These are phyloP conservation scores for Emydomyces testavorans DNA, from an alignment of 2,329 filamentous ascomycete species.

Conservation along the genomic window DNA sequence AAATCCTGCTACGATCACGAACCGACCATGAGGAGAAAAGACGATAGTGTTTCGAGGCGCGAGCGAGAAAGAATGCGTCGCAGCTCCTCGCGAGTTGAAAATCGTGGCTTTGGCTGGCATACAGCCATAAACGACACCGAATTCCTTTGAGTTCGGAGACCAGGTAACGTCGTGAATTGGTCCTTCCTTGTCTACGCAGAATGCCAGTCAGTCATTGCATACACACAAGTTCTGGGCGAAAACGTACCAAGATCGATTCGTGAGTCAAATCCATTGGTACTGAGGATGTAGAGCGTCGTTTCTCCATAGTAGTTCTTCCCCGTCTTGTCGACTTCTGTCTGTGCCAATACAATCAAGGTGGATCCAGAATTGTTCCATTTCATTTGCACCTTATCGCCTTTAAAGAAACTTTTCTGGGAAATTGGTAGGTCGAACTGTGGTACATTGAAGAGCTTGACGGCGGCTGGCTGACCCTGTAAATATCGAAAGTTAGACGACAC, in stretches of 20 bases:
- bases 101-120: slow-evolving; percentile 99
- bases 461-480: slow-evolving; percentile 74
- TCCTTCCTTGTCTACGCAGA: slow-evolving; percentile 75
- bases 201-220: neutral
- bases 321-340: slow-evolving; percentile 95
- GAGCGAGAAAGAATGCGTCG: slow-evolving; percentile 74
- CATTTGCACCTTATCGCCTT: slow-evolving; percentile 95
- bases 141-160: slow-evolving; percentile 96
- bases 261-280: slow-evolving; percentile 86
- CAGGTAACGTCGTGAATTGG: slow-evolving; percentile 97
- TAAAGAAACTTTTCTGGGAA: slow-evolving; percentile 98
- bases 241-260: slow-evolving; percentile 60
- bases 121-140: slow-evolving; percentile 93
- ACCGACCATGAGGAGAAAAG: slow-evolving; percentile 87
- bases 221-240: neutral
- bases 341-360: slow-evolving; percentile 82
- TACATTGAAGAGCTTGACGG: slow-evolving; percentile 88
- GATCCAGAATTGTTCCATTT: slow-evolving; percentile 96
- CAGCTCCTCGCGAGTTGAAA: slow-evolving; percentile 78
- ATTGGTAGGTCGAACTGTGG: slow-evolving; percentile 72
- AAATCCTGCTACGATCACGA: slow-evolving; percentile 88
- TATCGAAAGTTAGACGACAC: slow-evolving; percentile 14
- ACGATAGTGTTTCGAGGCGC: slow-evolving; percentile 86
- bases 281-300: slow-evolving; percentile 90
- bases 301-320: slow-evolving; percentile 99